These are phyloP conservation scores for Gonium pectorale DNA, from an alignment of 139 green algal species.

Conservation along the genomic window DNA sequence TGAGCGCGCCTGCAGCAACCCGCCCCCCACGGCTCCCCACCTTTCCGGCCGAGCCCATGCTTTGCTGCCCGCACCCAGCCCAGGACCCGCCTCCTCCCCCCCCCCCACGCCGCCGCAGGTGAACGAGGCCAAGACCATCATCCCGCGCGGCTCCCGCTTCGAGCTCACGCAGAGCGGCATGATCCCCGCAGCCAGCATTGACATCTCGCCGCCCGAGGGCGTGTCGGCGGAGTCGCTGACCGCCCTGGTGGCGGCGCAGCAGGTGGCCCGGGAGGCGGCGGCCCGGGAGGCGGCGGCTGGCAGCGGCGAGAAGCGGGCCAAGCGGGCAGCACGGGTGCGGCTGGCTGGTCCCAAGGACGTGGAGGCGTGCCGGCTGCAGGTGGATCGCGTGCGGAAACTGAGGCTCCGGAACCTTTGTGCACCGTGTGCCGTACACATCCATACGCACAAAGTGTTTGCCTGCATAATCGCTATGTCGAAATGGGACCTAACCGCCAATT, in stretches of 20 bases:
- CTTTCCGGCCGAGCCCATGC: too few relatives aligned
- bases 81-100: not conserved
- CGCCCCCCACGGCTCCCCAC: too few relatives aligned
- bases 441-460: not conserved
- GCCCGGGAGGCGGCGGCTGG: not conserved
- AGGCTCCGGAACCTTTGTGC: not conserved
- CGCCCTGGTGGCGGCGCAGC: not conserved
- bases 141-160: conserved; percentile 26
- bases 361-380: conserved; percentile 15
- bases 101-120: not conserved
- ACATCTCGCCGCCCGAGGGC: conserved; percentile 23
- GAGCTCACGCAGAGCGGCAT: conserved; percentile 37
- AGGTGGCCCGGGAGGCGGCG: not conserved
- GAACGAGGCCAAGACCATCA: conserved; percentile 45
- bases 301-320: not conserved
- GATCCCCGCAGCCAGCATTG: conserved; percentile 27
- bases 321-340: not conserved
- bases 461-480: not conserved
- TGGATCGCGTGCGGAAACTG: not conserved
- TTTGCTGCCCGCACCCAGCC: too few relatives aligned
- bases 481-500: not conserved
- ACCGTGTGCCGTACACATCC: not conserved
- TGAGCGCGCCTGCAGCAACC: too few relatives aligned
- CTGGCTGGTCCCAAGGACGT: conserved; percentile 44
- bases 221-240: conserved; percentile 13